A percentile compares a stretch with the other conserved stretches of the same genome.
These are phyloP conservation scores for Bipolaris bicolor DNA, from an alignment of 2,329 filamentous ascomycete genomes.

Conservation along the genomic window DNA sequence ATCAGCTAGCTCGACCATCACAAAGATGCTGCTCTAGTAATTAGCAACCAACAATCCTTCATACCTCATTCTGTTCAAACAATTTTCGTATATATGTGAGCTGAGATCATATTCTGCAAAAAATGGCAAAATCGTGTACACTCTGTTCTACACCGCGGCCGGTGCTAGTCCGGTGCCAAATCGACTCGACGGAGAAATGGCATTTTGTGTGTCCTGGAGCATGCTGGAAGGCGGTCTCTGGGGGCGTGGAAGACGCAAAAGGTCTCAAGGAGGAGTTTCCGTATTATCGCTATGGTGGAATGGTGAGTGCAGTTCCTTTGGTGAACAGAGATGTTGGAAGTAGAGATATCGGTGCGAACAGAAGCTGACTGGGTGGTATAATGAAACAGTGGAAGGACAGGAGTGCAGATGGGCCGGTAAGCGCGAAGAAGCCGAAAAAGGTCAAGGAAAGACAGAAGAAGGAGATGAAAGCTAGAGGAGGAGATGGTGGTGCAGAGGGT, in stretches of 20 bases:
- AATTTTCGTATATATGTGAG: too few species aligned
- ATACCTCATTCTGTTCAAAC: too few species aligned
- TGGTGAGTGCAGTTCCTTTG: constrained; percentile 27
- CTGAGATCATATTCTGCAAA: background rate
- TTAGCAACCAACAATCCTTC: background rate
- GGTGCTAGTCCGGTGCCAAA: constrained; percentile 54
- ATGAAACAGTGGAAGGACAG: constrained; percentile 48
- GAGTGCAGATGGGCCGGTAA: constrained; percentile 50
- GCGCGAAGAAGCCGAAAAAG: constrained; percentile 51
- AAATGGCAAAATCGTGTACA: constrained; percentile 50
- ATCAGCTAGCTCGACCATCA: background rate
- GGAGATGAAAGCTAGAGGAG: constrained; percentile 12
- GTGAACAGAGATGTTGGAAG: background rate
- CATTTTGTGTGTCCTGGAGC: constrained; percentile 53
- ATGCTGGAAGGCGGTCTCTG: constrained; percentile 53
- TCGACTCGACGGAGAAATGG: constrained; percentile 50
- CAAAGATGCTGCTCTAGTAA: background rate
- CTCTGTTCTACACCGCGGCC: constrained; percentile 47
- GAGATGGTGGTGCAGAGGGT: background rate
- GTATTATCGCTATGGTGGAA: constrained; percentile 39
- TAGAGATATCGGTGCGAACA: background rate
- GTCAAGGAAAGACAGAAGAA: constrained; percentile 45
- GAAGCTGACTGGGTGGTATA: constrained; percentile 12
- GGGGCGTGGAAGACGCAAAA: constrained; percentile 51
- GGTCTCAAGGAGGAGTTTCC: constrained; percentile 26